phyloP scores from a whole-genome alignment of 1,284 basidiomycete species.

The Xerocomus amazonicus region DNA sequence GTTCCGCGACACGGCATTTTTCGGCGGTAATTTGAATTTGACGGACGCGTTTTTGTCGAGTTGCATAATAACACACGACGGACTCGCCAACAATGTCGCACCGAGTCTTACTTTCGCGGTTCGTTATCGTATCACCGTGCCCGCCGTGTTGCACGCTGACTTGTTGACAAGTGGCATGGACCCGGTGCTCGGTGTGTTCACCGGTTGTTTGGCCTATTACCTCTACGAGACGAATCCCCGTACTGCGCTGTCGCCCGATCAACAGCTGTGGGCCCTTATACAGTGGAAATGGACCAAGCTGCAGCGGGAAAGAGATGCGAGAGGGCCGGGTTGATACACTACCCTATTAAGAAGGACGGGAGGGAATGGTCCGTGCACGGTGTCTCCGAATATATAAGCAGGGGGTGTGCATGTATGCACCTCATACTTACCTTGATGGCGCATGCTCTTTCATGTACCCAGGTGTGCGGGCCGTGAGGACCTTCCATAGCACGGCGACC shows the following conservation, averaged over 20 bases:
- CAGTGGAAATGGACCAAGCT: slow-evolving; percentile 62
- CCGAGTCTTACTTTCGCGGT: slow-evolving; percentile 51
- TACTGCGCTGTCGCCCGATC: slow-evolving; percentile 62
- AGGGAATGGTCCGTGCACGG: slow-evolving; percentile 25
- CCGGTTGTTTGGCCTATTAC: slow-evolving; percentile 78
- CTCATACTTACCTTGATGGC: slow-evolving; percentile 39
- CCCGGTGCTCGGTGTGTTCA: slow-evolving; percentile 77
- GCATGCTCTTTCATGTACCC: slow-evolving; percentile 36
- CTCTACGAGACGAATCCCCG: slow-evolving; percentile 84
- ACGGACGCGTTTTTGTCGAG: too few relatives aligned
- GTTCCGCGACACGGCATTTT: background rate
- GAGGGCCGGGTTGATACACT: too few relatives aligned
- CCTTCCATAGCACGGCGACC: slow-evolving; percentile 52
- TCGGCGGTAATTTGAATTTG: background rate
- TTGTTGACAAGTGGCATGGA: slow-evolving; percentile 56
- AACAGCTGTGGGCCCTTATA: slow-evolving; percentile 60
- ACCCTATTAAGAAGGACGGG: background rate
- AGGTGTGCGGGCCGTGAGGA: slow-evolving; percentile 43
- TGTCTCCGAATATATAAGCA: slow-evolving; percentile 16
- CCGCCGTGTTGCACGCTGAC: slow-evolving; percentile 5
- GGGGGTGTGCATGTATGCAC: background rate
- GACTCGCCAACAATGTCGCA: slow-evolving; percentile 19
- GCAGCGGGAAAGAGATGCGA: slow-evolving; percentile 20
- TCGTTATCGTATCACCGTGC: slow-evolving; percentile 12
- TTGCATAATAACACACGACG: background rate